These are phyloP conservation scores for Fusarium nelsonii DNA, from an alignment of 2,329 filamentous ascomycete genomes.

Conservation along the genomic window DNA sequence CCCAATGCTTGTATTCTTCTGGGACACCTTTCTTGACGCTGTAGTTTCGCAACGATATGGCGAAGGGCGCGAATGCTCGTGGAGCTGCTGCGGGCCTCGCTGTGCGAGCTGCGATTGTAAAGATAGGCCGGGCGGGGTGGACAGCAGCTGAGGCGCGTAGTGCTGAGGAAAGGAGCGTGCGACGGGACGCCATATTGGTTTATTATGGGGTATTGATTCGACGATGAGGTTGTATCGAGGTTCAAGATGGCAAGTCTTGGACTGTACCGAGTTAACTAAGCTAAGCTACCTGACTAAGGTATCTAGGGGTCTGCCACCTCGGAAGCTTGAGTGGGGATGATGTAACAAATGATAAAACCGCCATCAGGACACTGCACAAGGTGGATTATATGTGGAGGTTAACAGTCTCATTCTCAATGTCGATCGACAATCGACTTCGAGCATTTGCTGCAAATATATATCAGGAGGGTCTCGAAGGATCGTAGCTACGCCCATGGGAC, in stretches of 20 bases:
- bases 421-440: background rate
- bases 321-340: constrained; percentile 21
- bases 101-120: constrained; percentile 18
- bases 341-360: constrained; percentile 11
- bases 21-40: constrained; percentile 13
- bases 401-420: background rate
- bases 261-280: constrained; percentile 14
- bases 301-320: background rate
- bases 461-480: background rate
- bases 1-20: constrained; percentile 58
- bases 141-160: constrained; percentile 33
- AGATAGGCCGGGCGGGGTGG: constrained; percentile 16
- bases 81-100: constrained; percentile 5
- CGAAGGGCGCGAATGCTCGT: constrained; percentile 19
- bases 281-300: constrained; percentile 26
- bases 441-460: background rate
- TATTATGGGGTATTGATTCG: background rate
- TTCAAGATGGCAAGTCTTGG: constrained; percentile 20
- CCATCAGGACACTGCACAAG: background rate
- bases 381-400: background rate
- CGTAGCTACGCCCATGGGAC: background rate
- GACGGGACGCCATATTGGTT: constrained; percentile 39
- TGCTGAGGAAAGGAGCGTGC: constrained; percentile 32
- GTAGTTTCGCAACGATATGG: constrained; percentile 21
- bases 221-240: background rate